These are phyloP conservation scores for Dioscorea alata DNA, from an alignment of 106 monocot genomes.

Conservation along the genomic window DNA sequence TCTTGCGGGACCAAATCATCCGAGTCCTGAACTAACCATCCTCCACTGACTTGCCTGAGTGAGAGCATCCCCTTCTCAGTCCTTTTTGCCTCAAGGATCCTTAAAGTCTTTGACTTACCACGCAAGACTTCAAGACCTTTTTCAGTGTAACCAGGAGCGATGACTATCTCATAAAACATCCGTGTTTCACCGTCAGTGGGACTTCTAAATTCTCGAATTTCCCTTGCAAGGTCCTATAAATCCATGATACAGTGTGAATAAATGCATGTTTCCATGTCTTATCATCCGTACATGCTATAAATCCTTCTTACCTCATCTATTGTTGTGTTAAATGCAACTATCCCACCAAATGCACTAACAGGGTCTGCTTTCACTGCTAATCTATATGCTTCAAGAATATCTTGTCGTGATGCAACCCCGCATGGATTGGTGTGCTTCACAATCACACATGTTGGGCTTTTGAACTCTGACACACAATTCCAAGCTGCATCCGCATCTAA, in stretches of 20 bases:
- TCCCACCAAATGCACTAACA: constrained; percentile 96
- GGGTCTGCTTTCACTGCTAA: constrained; percentile 94
- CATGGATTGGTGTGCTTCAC: constrained; percentile 99
- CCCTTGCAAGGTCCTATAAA: constrained; percentile 82
- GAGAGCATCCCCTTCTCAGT: constrained; percentile 74
- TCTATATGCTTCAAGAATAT: constrained; percentile 90
- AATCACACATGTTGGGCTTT: constrained; percentile 83
- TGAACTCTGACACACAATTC: constrained; percentile 98
- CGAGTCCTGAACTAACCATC: constrained; percentile 87
- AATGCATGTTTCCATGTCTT: neutral
- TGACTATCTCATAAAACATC: constrained; percentile 97
- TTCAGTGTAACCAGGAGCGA: constrained; percentile 83
- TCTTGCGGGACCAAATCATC: constrained; percentile 78
- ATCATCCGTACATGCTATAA: neutral
- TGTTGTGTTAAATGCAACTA: constrained; percentile 88
- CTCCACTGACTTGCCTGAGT: constrained; percentile 89
- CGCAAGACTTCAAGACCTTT: constrained; percentile 83
- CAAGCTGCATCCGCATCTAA: constrained; percentile 99
- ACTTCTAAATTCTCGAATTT: constrained; percentile 96
- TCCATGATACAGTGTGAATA: constrained; percentile 2
- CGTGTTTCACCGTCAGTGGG: constrained; percentile 82
- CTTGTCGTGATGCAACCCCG: constrained; percentile 48
- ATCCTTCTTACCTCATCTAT: constrained; percentile 67
- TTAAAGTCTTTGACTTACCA: constrained; percentile 91
- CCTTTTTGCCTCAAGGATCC: constrained; percentile 87